Conservation (phyloP, 2,329 filamentous ascomycete genomes). For the Calonectria hawksworthii region DNA sequence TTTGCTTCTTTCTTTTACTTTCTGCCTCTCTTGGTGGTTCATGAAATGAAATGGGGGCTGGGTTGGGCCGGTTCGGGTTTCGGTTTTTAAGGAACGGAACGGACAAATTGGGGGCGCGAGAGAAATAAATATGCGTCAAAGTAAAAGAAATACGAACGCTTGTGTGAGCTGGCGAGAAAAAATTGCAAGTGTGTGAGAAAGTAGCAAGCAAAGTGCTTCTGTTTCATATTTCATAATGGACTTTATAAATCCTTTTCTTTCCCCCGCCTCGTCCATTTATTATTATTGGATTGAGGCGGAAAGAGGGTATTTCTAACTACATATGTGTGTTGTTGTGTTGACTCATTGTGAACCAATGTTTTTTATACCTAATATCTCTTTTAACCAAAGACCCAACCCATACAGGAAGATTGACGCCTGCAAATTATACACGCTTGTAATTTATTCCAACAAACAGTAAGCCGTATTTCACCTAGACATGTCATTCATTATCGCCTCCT, state of each 20-base stretch:
- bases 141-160: neutral
- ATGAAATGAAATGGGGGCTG: slow-evolving; percentile 1
- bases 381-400: neutral
- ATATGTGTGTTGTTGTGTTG: neutral
- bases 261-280: neutral
- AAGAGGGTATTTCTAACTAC: slow-evolving; percentile 1
- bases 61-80: neutral
- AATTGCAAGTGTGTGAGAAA: neutral
- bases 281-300: neutral
- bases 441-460: neutral
- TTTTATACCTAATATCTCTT: neutral
- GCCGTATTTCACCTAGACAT: neutral
- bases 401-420: neutral
- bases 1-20: neutral
- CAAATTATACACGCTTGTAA: neutral
- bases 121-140: slow-evolving; percentile 1
- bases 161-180: neutral
- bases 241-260: slow-evolving; percentile 1
- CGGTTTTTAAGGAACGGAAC: slow-evolving; percentile 18
- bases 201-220: neutral
- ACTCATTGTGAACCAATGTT: neutral
- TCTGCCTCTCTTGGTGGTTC: neutral
- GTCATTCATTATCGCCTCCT: slow-evolving; percentile 37
- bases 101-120: neutral
- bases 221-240: slow-evolving; percentile 22